A percentile compares a stretch with the other conserved stretches of the same genome.
Evolutionary conservation across 768 basidiomycete species (phyloP).

Genomic region (Hygrocybe coccinea): DNA sequence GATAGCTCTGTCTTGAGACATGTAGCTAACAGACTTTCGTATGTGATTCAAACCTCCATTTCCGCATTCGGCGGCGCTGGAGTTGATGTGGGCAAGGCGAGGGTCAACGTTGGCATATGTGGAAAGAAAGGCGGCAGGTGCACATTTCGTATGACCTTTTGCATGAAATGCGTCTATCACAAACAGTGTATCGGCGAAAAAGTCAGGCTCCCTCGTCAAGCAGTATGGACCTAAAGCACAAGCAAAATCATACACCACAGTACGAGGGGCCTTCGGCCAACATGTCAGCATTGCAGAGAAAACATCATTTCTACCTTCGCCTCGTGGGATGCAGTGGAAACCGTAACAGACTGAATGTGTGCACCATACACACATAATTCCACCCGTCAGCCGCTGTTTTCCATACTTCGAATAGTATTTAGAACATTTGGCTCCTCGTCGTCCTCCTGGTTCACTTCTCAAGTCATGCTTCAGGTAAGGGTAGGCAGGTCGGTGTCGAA

Average conservation of each 20-base stretch:
- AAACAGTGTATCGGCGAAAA: conserved; percentile 27
- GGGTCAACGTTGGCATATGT: conserved; percentile 24
- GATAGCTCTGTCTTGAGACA: conserved; percentile 3
- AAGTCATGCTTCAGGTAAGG: too few species aligned
- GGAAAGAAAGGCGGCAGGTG: conserved; percentile 22
- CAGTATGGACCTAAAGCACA: conserved; percentile 31
- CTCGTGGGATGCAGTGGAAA: conserved; percentile 32
- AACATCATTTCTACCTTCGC: conserved; percentile 36
- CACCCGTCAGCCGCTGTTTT: conserved; percentile 6
- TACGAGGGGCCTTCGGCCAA: conserved; percentile 25
- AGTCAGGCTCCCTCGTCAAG: conserved; percentile 22
- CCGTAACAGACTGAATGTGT: conserved; percentile 31
- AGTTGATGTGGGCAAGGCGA: conserved; percentile 21
- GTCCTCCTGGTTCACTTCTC: too few species aligned
- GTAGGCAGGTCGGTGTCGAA: too few species aligned
- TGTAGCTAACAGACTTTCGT: conserved; percentile 1
- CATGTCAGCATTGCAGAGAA: conserved; percentile 36
- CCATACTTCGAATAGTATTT: conserved; percentile 29
- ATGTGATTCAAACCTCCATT: conserved; percentile 25
- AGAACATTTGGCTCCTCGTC: conserved; percentile 16
- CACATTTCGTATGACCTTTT: conserved; percentile 27
- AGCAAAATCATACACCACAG: background rate
- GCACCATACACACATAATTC: conserved; percentile 20
- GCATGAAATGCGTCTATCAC: conserved; percentile 29
- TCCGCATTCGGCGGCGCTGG: conserved; percentile 31